Conservation (phyloP, 164 flowering plant species). For the Vitis riparia region DNA sequence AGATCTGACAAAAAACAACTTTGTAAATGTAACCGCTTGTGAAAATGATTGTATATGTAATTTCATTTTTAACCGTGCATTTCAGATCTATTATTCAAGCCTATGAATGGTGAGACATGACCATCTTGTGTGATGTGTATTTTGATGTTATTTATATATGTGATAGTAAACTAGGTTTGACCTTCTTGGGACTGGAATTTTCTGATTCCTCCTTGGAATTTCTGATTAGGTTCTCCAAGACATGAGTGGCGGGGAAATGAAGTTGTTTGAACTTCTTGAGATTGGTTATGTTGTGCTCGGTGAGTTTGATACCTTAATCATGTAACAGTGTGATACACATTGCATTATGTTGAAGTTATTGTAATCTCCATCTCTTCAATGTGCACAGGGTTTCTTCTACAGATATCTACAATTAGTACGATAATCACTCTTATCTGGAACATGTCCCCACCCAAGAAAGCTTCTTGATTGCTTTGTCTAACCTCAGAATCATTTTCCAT, state of each 20-base stretch:
- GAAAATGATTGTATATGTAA: too few relatives aligned
- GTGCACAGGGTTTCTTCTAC: constrained; percentile 36
- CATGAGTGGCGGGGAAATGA: constrained; percentile 24
- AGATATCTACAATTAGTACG: constrained; percentile 35
- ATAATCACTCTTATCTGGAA: constrained; percentile 36
- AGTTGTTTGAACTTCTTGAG: constrained; percentile 40
- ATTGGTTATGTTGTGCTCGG: constrained; percentile 29
- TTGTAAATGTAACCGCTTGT: too few relatives aligned
- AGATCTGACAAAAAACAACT: too few relatives aligned
- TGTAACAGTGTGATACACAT: neutral
- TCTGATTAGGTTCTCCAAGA: constrained; percentile 31
- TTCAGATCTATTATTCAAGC: too few relatives aligned
- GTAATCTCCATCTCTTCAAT: neutral
- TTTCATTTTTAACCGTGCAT: too few relatives aligned
- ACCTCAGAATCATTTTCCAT: too few relatives aligned
- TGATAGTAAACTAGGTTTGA: too few relatives aligned
- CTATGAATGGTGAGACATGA: too few relatives aligned
- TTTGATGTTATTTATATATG: too few relatives aligned
- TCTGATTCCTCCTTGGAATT: constrained; percentile 4
- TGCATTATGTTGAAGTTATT: neutral
- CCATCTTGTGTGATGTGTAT: too few relatives aligned
- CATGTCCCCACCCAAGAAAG: constrained; percentile 65
- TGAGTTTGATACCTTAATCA: constrained; percentile 19
- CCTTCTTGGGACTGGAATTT: too few relatives aligned
- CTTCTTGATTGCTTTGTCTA: constrained; percentile 28